Base-by-base conservation (phyloP, 2,329 filamentous ascomycete species). In the Pseudogymnoascus sp. region DNA sequence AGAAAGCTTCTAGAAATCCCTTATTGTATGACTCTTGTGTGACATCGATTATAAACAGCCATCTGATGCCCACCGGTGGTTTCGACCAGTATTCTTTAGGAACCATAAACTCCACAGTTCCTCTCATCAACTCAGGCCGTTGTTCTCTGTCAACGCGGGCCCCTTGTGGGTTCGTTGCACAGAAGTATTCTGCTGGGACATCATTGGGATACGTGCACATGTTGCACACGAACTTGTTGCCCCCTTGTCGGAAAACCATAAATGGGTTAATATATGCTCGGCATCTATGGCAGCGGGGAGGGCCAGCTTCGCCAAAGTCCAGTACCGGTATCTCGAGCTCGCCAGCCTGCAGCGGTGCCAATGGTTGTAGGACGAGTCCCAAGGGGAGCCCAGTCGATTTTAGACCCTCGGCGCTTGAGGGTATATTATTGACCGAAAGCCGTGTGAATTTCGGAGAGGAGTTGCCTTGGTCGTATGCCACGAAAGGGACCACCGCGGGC, bases 61-160 rank as follows among this genome's bases (percentile, higher is more conserved):
- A 96, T 64, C 88, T 87, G 69, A 97, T 75, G 23, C 91, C 92
- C 12, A 95, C 90, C 0, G 95, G 95, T 73, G 96, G 89, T 75
- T 93, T 95, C 23, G 91, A 93, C 91, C 93, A 99, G 77, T 99
- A 99, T 77, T 99, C 95, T 78, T 97, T 97, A 14, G 95, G 95
- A 12, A 99, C 96, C 64, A 95, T 82, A 73, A 96, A 99, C 73
- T 99, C 95, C 52, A 97, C 93, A 0, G 95, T 97, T 38, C 95
- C 95, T 63, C 91, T 84, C 70, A 88, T 90, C 70, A 99, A 81
- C 77, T 99, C 95, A 0, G 93, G 93, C 61, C 95, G 84, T 73
- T 96, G 89, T 72, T 93, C 84, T 59, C 95, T 86, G 75, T 99
- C 95, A 59, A 96, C 86, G 63, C 95, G 88, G 43, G 91, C 85